phyloP scores from a whole-genome alignment of 352 stramenopile genomes.

The Globisporangium solare region DNA sequence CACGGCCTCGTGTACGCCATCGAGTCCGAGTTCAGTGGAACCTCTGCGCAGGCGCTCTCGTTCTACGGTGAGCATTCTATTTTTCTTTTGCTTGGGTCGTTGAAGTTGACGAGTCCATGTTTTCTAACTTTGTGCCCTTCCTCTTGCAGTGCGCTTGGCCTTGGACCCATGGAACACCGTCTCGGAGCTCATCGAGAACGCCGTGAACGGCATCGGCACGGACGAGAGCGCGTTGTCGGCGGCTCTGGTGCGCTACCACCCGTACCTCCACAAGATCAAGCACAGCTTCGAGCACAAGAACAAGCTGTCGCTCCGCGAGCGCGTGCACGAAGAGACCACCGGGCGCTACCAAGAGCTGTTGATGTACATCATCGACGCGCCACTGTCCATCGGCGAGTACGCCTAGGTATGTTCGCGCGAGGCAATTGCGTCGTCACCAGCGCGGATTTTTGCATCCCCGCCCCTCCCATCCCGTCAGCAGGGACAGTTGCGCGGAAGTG shows the following conservation, averaged over 20 bases:
- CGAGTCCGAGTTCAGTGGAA: conserved; percentile 63
- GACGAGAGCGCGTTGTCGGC: conserved; percentile 28
- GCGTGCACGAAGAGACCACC: conserved; percentile 32
- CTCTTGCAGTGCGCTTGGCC: conserved; percentile 14
- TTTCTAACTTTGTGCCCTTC: conserved; percentile 4
- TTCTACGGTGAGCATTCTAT: conserved; percentile 36
- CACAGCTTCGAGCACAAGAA: conserved; percentile 29
- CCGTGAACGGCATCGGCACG: conserved; percentile 37
- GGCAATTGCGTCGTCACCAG: neutral
- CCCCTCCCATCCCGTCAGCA: too few species aligned
- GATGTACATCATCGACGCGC: conserved; percentile 24
- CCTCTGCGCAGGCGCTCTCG: conserved; percentile 36
- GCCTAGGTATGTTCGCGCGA: neutral
- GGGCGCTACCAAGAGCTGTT: conserved; percentile 30
- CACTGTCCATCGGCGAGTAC: conserved; percentile 11
- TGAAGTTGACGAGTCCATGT: neutral
- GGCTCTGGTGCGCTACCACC: conserved; percentile 25
- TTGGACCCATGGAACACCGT: conserved; percentile 14
- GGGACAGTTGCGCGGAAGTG: too few species aligned
- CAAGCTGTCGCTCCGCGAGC: conserved; percentile 30
- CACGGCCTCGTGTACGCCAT: conserved; percentile 54
- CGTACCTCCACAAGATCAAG: conserved; percentile 21
- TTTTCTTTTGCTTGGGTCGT: neutral
- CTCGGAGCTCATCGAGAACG: conserved; percentile 27
- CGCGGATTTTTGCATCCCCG: neutral